Conservation (phyloP, 1,284 basidiomycete genomes). For the Caloboletus inedulis region DNA sequence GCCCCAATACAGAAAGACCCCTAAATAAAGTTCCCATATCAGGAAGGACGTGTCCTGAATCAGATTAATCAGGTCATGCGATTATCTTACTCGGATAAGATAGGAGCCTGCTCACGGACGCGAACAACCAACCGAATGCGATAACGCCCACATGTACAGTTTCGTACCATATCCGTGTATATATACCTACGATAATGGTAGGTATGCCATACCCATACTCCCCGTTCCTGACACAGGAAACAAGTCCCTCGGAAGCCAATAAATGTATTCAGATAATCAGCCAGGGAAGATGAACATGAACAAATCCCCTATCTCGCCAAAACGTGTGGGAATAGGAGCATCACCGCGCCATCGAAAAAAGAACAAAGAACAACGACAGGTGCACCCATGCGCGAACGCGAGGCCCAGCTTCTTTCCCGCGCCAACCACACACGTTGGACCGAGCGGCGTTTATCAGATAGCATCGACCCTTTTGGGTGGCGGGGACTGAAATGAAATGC, state of each 20-base stretch:
- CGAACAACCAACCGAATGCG: neutral
- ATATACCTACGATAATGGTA: neutral
- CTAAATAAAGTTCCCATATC: neutral
- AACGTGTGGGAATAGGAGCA: neutral
- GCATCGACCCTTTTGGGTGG: too few species aligned
- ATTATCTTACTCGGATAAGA: neutral
- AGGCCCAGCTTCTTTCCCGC: neutral
- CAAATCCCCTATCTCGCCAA: neutral
- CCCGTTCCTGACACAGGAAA: neutral
- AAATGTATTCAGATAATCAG: too few species aligned
- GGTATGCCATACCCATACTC: neutral
- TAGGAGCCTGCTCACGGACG: neutral
- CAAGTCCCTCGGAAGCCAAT: neutral
- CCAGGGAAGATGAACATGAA: neutral
- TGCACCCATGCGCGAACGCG: neutral
- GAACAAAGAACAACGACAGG: neutral
- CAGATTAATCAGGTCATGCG: neutral
- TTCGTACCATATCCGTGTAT: neutral
- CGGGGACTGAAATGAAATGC: neutral
- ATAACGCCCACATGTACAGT: neutral
- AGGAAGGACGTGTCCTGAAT: neutral
- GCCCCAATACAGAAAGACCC: too few species aligned
- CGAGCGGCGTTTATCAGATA: neutral
- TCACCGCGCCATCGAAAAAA: too few species aligned
- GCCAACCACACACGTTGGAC: neutral